Evolutionary conservation across 1,284 basidiomycete genomes (phyloP).

Genomic region (Sanghuangporus weigelae): DNA sequence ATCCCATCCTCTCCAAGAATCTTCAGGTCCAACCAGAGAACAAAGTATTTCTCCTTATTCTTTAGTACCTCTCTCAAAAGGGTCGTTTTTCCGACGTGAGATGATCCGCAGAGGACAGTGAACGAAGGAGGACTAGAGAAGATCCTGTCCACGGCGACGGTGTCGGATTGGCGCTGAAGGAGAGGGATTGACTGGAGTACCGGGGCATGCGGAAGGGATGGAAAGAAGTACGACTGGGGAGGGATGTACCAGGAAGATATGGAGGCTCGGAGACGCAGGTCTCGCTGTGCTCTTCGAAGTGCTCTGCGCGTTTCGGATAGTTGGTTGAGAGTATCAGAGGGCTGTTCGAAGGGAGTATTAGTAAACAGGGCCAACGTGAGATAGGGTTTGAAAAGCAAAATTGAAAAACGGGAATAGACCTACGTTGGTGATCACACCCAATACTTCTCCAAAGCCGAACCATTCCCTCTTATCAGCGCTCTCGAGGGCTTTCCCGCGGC

Average conservation of each 20-base stretch:
- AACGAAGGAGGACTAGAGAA: slow-evolving; percentile 71
- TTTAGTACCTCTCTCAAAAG: slow-evolving; percentile 73
- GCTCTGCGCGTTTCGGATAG: slow-evolving; percentile 70
- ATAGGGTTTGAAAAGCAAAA: background rate
- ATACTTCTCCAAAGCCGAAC: slow-evolving; percentile 74
- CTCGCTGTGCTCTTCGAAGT: slow-evolving; percentile 70
- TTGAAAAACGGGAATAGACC: slow-evolving; percentile 23
- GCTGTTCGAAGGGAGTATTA: slow-evolving; percentile 35
- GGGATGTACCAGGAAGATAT: slow-evolving; percentile 66
- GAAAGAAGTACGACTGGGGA: slow-evolving; percentile 43
- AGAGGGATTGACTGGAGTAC: background rate
- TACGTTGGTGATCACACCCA: slow-evolving; percentile 72
- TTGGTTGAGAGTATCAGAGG: slow-evolving; percentile 70
- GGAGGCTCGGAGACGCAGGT: slow-evolving; percentile 58
- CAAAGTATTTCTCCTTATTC: slow-evolving; percentile 45
- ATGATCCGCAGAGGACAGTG: slow-evolving; percentile 77
- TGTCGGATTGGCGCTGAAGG: slow-evolving; percentile 49
- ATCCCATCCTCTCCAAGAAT: slow-evolving; percentile 82
- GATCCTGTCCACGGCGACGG: slow-evolving; percentile 54
- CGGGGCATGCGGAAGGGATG: slow-evolving; percentile 46
- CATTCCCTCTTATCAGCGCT: slow-evolving; percentile 63
- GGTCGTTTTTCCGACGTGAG: slow-evolving; percentile 77
- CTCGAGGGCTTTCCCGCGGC: slow-evolving; percentile 52
- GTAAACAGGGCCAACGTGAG: background rate
- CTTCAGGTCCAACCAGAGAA: slow-evolving; percentile 77